Evolutionary conservation across 2,329 filamentous ascomycete genomes (phyloP), one percentile per base, ranked within the genome.

Genomic region (Pestalotiopsis sp.): DNA sequence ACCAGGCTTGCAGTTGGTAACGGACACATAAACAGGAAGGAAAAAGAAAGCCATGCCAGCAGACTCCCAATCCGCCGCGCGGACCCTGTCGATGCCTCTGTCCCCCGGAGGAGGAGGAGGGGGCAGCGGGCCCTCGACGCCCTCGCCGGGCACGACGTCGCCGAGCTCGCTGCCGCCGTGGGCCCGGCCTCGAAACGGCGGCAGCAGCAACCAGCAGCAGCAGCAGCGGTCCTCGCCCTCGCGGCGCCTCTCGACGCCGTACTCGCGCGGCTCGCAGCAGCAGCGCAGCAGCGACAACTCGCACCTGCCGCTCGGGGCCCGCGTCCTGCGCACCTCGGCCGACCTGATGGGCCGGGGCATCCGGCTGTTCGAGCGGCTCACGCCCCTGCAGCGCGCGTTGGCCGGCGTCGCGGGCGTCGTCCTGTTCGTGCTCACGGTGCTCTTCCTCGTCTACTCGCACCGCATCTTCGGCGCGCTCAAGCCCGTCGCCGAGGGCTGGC

Each of bases 391-490:
- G 79, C 88, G 88, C 73, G 79, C 89, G 6, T 82, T 90, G 23
- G 83, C 91, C 23, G 79, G 86, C 13, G 69, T 85, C 3, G 88
- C 82, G 27, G 80, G 83, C 9, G 63, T 92, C 17, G 76, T 85
- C 0, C 71, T 84, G n/a, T 80, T 86, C 68, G 83, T 88, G 9
- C 76, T 93, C 13, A 82, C 85, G 36, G 82, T 97, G 66, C 82
- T 94, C 4, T 91, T 93, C 78, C 82, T 97, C 68, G 79, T 95
- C 70, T 96, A 93, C 84, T 93, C 91, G 71, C 91, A 95, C 79
- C 82, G 86, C 72, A 91, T 98, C 77, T 97, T 98, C 82, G 85
- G 87, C 41, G 90, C 87, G 80, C 84, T 98, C 67, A 88, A 86
- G 13, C 93, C 94, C 6, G 80, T 90, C 13, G 93, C 95, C 25